Base-by-base conservation (phyloP, 2,329 filamentous ascomycete species). In the Hymenoscyphus infarciens region DNA sequence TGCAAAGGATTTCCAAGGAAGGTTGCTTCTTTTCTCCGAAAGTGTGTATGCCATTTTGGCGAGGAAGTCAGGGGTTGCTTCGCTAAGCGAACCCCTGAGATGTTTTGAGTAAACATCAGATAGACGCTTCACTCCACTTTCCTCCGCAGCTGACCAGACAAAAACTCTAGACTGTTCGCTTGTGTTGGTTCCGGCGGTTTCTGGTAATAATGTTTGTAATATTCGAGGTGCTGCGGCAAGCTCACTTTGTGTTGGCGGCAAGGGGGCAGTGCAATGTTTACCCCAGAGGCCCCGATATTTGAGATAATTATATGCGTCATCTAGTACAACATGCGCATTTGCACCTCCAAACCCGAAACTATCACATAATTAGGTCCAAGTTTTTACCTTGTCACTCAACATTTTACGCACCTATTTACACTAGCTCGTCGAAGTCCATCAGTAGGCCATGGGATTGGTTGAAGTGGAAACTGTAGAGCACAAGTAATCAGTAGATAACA, bases 311-410 rank as follows among this genome's bases (percentile, higher is more conserved):
- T 56, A 61, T 5, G 63, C 63, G 49, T 66, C 66, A 35, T 69
- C 67, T 3, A 70, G 52, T 22, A 69, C 59, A 25, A 59, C 62
- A 38, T 69, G 67, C 5, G 66, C 61, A 57, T 69, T 69, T 8
- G 66, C 49, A 2, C 70, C 70, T n/a, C 70, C 67, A 57, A 66
- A 68, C 5, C 70, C 70, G 59, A 71, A 72, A 25, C 45, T 49
- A 16, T 49, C 1, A 22, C 1, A 22, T 11, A 6, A 3, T 49
- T 49, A 22, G n/a, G 5, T 49, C 42, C 6, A 13, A 49, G 42
- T 22, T 5, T 49, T 22, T 10, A 19, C 19, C 8, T 11, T 8
- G 42, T 11, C 10, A 22, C 7, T 19, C n/a, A 6, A 11, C 1
- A 1, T 22, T 49, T 49, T 22, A 22, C n/a, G 22, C 42, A 49